phyloP scores from a whole-genome alignment of 176 grass and related monocot species.

The Avena insularis region DNA sequence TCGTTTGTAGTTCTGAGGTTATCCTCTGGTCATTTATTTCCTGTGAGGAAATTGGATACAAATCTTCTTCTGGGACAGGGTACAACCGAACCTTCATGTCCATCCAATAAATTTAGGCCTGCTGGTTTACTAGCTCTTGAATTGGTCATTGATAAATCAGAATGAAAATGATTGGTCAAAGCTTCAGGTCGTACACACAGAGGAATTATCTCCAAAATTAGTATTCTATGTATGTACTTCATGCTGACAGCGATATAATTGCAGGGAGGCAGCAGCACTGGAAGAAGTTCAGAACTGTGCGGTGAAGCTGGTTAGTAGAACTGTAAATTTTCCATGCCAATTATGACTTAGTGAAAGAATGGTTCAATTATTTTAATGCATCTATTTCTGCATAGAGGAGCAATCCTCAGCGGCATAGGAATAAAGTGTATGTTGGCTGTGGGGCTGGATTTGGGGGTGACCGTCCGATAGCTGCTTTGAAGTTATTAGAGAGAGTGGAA shows the following conservation, averaged over 20 bases:
- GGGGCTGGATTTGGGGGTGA: slow-evolving; percentile 95
- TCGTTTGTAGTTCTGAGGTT: background rate
- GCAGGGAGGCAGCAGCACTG: slow-evolving; percentile 25
- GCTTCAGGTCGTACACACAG: background rate
- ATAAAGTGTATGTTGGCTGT: slow-evolving; percentile 79
- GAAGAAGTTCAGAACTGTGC: slow-evolving; percentile 61
- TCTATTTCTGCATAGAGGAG: slow-evolving; percentile 52
- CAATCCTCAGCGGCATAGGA: slow-evolving; percentile 61
- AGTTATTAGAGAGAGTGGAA: slow-evolving; percentile 67
- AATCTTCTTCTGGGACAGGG: background rate
- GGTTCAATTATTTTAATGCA: slow-evolving; percentile 24
- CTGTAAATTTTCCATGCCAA: background rate
- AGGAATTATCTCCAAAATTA: background rate
- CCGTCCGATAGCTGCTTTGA: slow-evolving; percentile 70
- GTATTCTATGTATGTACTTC: slow-evolving; percentile 6
- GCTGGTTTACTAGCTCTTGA: background rate
- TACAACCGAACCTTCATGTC: background rate
- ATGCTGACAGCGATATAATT: background rate
- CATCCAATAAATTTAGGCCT: background rate
- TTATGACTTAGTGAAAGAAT: slow-evolving; percentile 2
- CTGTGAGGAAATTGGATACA: background rate
- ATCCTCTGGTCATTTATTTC: background rate
- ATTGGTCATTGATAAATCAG: background rate
- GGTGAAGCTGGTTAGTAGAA: slow-evolving; percentile 58
- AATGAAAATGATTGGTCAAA: background rate